These are phyloP conservation scores for Eucalyptus sideroxylon DNA, from an alignment of 345 rosid species.

Conservation along the genomic window DNA sequence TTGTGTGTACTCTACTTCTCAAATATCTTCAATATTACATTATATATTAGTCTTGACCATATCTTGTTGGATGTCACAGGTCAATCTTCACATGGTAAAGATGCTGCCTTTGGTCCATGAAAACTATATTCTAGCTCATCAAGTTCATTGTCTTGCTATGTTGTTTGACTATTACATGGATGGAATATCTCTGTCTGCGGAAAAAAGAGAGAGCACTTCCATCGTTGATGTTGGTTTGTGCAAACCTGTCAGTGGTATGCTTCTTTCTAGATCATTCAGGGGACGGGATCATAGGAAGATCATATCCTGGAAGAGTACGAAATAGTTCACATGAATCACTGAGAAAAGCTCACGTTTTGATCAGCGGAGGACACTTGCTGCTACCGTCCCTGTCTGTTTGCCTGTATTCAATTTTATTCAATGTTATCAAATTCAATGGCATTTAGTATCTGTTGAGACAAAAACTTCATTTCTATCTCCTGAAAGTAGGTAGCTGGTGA, in stretches of 20 bases:
- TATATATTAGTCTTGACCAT: not conserved
- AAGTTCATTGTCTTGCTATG: slow-evolving; percentile 70
- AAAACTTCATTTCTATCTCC: not conserved
- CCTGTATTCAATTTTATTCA: not conserved
- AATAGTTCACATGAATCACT: slow-evolving; percentile 32
- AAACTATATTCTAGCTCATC: slow-evolving; percentile 55
- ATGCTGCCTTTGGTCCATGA: slow-evolving; percentile 51
- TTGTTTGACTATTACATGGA: slow-evolving; percentile 70
- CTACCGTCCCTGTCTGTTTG: not conserved
- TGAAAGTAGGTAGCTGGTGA: not conserved
- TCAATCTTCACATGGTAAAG: slow-evolving; percentile 70
- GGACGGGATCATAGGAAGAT: slow-evolving; percentile 90
- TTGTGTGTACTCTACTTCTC: not conserved
- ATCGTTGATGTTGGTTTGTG: slow-evolving; percentile 74
- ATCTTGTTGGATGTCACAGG: slow-evolving; percentile 24
- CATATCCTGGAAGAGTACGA: slow-evolving; percentile 80
- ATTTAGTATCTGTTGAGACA: not conserved
- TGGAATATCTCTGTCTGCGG: slow-evolving; percentile 34
- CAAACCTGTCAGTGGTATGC: slow-evolving; percentile 60
- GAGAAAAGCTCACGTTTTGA: not conserved
- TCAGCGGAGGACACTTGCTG: not conserved
- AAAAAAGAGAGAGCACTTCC: slow-evolving; percentile 38
- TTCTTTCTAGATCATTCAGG: slow-evolving; percentile 73
- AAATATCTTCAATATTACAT: not conserved
- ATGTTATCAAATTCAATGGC: not conserved